phyloP scores from a whole-genome alignment of 140 eudicot genomes.

The Flaveria floridana region DNA sequence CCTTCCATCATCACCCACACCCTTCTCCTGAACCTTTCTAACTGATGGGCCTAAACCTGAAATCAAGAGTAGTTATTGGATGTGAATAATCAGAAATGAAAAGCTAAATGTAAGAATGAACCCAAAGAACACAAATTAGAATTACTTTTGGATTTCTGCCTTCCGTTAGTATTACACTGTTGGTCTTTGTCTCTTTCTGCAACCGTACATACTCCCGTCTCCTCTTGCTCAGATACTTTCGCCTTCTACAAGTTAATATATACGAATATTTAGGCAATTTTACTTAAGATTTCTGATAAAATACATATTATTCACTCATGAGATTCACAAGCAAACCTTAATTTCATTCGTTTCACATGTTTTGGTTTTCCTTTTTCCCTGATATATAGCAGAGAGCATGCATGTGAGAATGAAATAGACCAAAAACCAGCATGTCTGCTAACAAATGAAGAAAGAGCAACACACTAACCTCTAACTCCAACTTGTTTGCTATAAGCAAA shows the following conservation, averaged over 20 bases:
- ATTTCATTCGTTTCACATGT: constrained; percentile 29
- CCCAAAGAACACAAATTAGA: constrained; percentile 17
- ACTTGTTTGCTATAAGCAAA: constrained; percentile 43
- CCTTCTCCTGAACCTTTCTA: constrained; percentile 40
- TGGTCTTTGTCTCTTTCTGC: constrained; percentile 36
- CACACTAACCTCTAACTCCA: constrained; percentile 53
- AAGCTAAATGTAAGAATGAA: neutral
- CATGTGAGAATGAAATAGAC: neutral
- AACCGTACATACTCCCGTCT: constrained; percentile 26
- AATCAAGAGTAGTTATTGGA: constrained; percentile 8
- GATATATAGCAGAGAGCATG: constrained; percentile 2
- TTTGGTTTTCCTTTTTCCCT: constrained; percentile 46
- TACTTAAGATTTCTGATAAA: neutral
- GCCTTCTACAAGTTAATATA: constrained; percentile 24
- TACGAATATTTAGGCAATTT: neutral
- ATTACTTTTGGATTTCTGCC: constrained; percentile 55
- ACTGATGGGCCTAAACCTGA: constrained; percentile 57
- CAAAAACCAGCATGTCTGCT: neutral
- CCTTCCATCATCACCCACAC: constrained; percentile 51
- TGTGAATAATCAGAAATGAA: neutral
- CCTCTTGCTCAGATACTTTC: constrained; percentile 37
- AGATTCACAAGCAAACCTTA: constrained; percentile 39
- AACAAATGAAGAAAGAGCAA: neutral
- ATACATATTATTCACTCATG: neutral
- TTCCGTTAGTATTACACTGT: constrained; percentile 35